Evolutionary conservation across 768 basidiomycete genomes (phyloP), one percentile per base, ranked within the genome.

Genomic region (Cyathus striatus): DNA sequence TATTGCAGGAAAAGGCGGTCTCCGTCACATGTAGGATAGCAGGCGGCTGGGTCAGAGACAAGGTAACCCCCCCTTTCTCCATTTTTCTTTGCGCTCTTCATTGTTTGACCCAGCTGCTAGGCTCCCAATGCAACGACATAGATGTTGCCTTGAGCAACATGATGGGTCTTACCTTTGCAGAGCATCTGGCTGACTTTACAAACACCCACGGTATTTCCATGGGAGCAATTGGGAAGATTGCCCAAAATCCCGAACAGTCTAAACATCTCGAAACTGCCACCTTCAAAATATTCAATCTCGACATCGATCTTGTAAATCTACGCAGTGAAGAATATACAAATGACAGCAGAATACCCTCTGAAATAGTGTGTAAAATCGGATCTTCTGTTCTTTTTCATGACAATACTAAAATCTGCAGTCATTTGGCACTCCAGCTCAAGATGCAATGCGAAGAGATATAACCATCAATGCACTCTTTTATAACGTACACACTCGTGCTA

Each of bases 21-120:
- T 61, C 63, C 4, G 82, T 80, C 0, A 73, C 78, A 1, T 95
- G 95, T 59, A 76, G 96, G 51, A 89, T 99, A 37, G 96, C 93
- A 9, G 96, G 96, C 14, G 96, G 96, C 16, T 99, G 96, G 96
- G 96, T 98, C 35, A 73, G 96, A 55, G 96, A 99, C 63, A 99
- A 99, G 83, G 95, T 93, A 40, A 13, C 18, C 5, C 18, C 27
- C 23, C 22, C 30, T 23, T 40, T 17, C 34, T 38, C 21, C 25
- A 27, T 23, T 22, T n/a, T 27, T 35, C 21, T 39, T 26, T 43
- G 32, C 36, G 17, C 13, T 23, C 17, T 16, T 45, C 40, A 47
- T 38, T 41, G 45, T 42, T 42, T 12, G 37, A 44, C 21, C 47
- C 53, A 92, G 96, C 69, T 98, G 35, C 74, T 98, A 25, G 85